Percentiles rank a stretch among this genome's conserved stretches.
Conservation (phyloP, 2,329 filamentous ascomycete genomes). For the Apiospora hydei region DNA sequence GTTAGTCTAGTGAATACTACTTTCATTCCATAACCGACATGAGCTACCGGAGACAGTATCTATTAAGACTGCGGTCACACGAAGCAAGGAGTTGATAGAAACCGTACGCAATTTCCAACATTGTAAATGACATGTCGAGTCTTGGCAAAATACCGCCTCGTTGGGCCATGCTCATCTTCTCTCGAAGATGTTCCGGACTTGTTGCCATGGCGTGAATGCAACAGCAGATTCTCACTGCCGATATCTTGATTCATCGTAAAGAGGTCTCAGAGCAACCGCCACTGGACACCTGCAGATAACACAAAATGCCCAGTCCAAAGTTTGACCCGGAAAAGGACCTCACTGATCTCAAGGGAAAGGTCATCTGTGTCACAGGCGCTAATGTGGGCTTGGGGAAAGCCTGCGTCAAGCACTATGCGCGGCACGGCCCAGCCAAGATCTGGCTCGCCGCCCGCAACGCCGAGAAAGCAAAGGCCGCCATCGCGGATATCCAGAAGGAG, state of each 20-base stretch:
- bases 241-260: not conserved
- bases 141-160: not conserved
- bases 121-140: not conserved
- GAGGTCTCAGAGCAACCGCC: not conserved
- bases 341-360: constrained; percentile 4
- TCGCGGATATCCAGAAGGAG: constrained; percentile 11
- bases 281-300: not conserved
- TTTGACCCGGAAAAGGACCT: constrained; percentile 10
- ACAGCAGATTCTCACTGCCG: not conserved
- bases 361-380: constrained; percentile 9
- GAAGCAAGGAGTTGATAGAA: not conserved
- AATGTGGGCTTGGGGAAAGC: not conserved
- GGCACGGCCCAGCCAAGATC: not conserved
- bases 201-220: not conserved
- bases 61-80: not conserved
- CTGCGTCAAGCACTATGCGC: not conserved
- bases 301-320: not conserved
- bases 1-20: not conserved
- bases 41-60: not conserved
- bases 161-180: not conserved
- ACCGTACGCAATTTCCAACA: not conserved
- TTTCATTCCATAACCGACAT: not conserved
- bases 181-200: not conserved
- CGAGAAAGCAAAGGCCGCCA: constrained; percentile 1
- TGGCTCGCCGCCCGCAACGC: constrained; percentile 3